Evolutionary conservation across 2,329 filamentous ascomycete species (phyloP), one percentile per base, ranked within the genome.

Genomic region (Didymella pinodella): DNA sequence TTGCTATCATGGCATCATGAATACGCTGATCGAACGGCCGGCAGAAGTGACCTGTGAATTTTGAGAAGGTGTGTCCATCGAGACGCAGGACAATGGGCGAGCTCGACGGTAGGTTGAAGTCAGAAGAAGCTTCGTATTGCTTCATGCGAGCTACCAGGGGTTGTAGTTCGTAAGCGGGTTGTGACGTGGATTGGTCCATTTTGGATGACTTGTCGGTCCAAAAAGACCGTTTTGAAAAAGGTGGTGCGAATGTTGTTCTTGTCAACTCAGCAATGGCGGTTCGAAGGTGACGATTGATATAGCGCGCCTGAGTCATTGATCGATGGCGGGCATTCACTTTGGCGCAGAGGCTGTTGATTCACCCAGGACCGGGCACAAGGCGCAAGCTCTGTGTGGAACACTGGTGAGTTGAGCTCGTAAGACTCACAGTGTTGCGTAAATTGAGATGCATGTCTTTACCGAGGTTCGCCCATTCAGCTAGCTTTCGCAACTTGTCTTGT

Each of bases 1-100:
- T 67, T 22, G 64, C 31, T 32, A 66, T 57, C 71, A 74, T 74
- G 20, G 72, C 71, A 48, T 63, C 52, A 56, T 75, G 71, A 26
- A 75, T 73, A 40, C 72, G 70, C 41, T 69, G 57, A 41, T 75
- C 71, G 41, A 75, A 75, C 0, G 72, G 72, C 1, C 66, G 65
- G 12, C 56, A 54, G 32, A 75, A 75, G 18, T 65, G 63, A 1
- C 65, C 54, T 5, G 71, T 73, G 45, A 75, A 73, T 38, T 65
- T 65, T 2, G 71, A 74, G 62, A 75, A 75, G 25, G 57, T 60
- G 49, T 74, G 71, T 20, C 72, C 71, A 32, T 75, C 72, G 5
- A 75, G 66, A 26, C 71, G 71, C 7, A 74, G 62, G 12, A 75
- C 59, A 16, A 66, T 60, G 4, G 72, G 71, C 1, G 51, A 46